A percentile compares a stretch with the other conserved stretches of the same genome.
These are phyloP conservation scores for Termitomyces titanicus DNA, from an alignment of 768 basidiomycete genomes.

Conservation along the genomic window DNA sequence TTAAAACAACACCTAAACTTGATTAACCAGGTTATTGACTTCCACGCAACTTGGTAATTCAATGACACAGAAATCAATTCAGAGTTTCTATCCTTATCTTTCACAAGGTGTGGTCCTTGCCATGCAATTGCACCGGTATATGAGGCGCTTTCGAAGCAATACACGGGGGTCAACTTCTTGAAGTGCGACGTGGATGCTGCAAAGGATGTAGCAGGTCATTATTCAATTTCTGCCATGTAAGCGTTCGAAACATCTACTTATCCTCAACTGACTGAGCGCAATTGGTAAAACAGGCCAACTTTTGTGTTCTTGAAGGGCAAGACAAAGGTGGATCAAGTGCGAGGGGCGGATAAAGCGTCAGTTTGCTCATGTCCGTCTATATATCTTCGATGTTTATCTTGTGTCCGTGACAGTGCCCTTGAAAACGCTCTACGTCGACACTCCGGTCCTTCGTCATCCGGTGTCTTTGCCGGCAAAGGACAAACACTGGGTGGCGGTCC, in stretches of 20 bases:
- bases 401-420: slow-evolving; percentile 42
- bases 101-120: slow-evolving; percentile 80
- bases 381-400: neutral
- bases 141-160: slow-evolving; percentile 66
- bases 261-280: neutral
- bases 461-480: slow-evolving; percentile 68
- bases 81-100: slow-evolving; percentile 9
- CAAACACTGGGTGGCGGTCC: slow-evolving; percentile 62
- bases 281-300: slow-evolving; percentile 60
- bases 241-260: slow-evolving; percentile 15
- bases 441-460: slow-evolving; percentile 33
- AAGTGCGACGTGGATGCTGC: slow-evolving; percentile 81
- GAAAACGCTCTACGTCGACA: slow-evolving; percentile 57
- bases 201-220: slow-evolving; percentile 59
- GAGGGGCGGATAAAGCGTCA: slow-evolving; percentile 67
- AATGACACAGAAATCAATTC: neutral
- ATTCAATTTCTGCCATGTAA: slow-evolving; percentile 72
- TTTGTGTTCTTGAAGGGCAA: slow-evolving; percentile 74
- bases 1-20: neutral
- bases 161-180: slow-evolving; percentile 71
- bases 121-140: slow-evolving; percentile 77
- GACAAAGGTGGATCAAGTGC: slow-evolving; percentile 65
- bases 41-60: slow-evolving; percentile 76
- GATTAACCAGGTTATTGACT: slow-evolving; percentile 68
- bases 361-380: slow-evolving; percentile 17